phyloP scores from a whole-genome alignment of 2,329 filamentous ascomycete species.

The Ceratocystis colombiana region DNA sequence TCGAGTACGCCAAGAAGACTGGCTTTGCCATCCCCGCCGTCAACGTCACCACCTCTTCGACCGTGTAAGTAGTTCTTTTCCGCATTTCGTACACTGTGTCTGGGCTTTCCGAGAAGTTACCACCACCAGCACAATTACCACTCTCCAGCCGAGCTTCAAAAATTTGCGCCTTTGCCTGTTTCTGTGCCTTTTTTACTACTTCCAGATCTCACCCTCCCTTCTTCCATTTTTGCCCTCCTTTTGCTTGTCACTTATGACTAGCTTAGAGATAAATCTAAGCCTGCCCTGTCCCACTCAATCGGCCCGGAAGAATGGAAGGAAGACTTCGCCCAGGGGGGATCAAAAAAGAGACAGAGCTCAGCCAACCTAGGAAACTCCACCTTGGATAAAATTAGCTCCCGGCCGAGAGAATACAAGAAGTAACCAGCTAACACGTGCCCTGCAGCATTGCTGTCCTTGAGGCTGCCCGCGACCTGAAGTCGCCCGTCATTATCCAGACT shows the following conservation, averaged over 20 bases:
- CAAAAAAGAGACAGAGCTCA: neutral
- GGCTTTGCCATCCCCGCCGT: slow-evolving; percentile 81
- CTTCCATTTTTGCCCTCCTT: neutral
- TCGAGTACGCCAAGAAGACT: slow-evolving; percentile 82
- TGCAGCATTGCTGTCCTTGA: slow-evolving; percentile 66
- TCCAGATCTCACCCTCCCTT: neutral
- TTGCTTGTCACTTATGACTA: neutral
- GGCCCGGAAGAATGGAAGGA: slow-evolving; percentile 12
- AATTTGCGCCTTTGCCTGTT: neutral
- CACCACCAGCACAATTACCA: neutral
- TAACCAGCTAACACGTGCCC: slow-evolving; percentile 62
- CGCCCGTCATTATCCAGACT: slow-evolving; percentile 85
- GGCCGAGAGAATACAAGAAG: neutral
- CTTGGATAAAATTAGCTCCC: neutral
- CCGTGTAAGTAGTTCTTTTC: slow-evolving; percentile 30
- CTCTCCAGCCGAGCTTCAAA: neutral
- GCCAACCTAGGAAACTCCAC: neutral
- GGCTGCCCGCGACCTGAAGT: slow-evolving; percentile 83
- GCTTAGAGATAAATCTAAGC: neutral
- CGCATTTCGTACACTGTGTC: neutral
- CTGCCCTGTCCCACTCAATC: slow-evolving; percentile 8
- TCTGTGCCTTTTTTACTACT: neutral
- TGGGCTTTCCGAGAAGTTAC: neutral
- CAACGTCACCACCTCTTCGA: slow-evolving; percentile 88
- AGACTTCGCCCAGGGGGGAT: slow-evolving; percentile 1